Evolutionary conservation across 1,284 basidiomycete genomes (phyloP).

Genomic region (Fomitopsis palustris): DNA sequence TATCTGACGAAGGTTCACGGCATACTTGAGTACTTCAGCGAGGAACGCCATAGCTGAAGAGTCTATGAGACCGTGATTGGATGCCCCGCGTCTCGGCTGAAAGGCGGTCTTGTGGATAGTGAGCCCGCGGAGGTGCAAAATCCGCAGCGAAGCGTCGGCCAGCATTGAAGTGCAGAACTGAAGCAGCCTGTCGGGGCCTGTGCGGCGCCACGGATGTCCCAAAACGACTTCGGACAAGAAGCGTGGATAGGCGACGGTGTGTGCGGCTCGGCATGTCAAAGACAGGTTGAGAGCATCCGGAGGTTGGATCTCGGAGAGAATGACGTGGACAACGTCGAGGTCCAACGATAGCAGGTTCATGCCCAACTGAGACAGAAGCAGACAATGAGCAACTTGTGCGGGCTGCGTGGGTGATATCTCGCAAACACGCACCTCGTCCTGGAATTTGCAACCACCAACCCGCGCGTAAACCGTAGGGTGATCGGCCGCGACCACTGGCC

Average conservation of each 20-base stretch:
- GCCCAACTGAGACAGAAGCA: not conserved
- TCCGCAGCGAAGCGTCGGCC: not conserved
- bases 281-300: not conserved
- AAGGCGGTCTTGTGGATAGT: not conserved
- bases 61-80: not conserved
- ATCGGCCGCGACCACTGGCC: too few species aligned
- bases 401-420: too few species aligned
- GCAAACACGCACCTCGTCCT: too few species aligned
- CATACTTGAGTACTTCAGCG: not conserved
- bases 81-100: not conserved
- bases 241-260: not conserved
- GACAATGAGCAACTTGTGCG: not conserved
- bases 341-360: constrained; percentile 3
- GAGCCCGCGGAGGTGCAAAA: not conserved
- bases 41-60: not conserved
- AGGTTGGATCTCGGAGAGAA: not conserved
- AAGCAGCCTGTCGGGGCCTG: not conserved
- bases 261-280: constrained; percentile 1
- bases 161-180: constrained; percentile 2
- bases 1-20: not conserved
- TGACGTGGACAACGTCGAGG: constrained; percentile 2
- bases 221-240: constrained; percentile 2
- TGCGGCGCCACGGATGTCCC: not conserved
- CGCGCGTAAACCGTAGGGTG: too few species aligned
- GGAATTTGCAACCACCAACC: too few species aligned